Evolutionary conservation across 192 early-diverging fungal genomes (phyloP), one percentile per base, ranked within the genome.

Genomic region (Backusella circina): DNA sequence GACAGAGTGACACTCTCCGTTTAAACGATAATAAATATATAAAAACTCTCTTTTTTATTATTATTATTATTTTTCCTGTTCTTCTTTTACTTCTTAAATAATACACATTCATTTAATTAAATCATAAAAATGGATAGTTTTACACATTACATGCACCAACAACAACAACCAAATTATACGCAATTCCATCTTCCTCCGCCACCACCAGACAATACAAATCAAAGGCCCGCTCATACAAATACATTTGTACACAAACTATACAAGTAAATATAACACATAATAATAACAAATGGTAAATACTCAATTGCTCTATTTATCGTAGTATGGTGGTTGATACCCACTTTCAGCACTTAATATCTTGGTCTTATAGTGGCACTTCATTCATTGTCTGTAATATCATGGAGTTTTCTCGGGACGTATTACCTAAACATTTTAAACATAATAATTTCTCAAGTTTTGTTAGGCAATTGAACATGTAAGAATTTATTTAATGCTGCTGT

Each of bases 371-470:
- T 33, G 95, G 95, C 28, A 88, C 91, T 1, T 95, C 95, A n/a
- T 97, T 97, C 75, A 91, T 94, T 73, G 94, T 97, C 64, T 93
- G 93, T 84, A 94, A 95, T 71, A 92, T 95, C 71, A 93, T 92
- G 86, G 93, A 94, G 79, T 95, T 97, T 74, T 91, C 92, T 54
- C 86, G 90, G 69, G 94, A 96, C 80, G 94, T 97, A 28, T 85
- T 96, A 38, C 94, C 95, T 41, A 95, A 95, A 80, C 93, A 95
- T 83, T 96, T 96, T 78, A 95, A 95, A 84, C 95, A 96, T 84
- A 95, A 94, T 83, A 96, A 96, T 82, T 94, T 94, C 78, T 91
- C 91, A 16, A 92, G 90, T 75, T 96, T 96, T 85, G 95, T 96
- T 70, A 88, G 95, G 67, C 92, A 93, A 79, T 84, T 93, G 39